Evolutionary conservation across 2,329 filamentous ascomycete genomes (phyloP).

Genomic region (Akanthomyces dipterigenus): DNA sequence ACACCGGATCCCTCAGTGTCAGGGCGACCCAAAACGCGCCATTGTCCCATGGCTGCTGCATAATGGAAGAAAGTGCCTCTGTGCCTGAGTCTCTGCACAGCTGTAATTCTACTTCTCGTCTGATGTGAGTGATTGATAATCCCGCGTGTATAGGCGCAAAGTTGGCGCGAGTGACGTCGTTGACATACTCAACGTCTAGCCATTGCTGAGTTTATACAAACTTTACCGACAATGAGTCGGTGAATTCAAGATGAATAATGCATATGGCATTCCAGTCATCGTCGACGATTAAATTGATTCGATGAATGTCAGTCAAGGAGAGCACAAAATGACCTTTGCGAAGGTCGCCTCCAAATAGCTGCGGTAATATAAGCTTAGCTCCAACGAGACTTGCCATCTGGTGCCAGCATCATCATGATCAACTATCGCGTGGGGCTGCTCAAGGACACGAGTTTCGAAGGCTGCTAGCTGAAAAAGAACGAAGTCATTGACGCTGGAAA

Average conservation of each 20-base stretch:
- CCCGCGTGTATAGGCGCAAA: constrained; percentile 9
- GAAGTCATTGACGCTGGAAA: not conserved
- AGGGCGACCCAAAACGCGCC: not conserved
- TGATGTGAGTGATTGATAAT: constrained; percentile 10
- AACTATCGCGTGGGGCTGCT: constrained; percentile 9
- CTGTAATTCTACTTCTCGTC: constrained; percentile 4
- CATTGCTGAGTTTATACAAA: constrained; percentile 25
- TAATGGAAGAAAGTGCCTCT: not conserved
- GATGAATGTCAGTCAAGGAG: constrained; percentile 31
- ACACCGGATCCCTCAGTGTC: not conserved
- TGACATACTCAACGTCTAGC: constrained; percentile 27
- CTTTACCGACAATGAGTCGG: constrained; percentile 22
- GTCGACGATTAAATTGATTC: constrained; percentile 33
- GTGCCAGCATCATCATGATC: not conserved
- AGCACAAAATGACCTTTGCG: constrained; percentile 27
- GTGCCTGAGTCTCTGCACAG: too few relatives aligned
- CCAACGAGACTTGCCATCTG: constrained; percentile 24
- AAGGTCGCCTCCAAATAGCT: not conserved
- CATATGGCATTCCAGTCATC: constrained; percentile 25
- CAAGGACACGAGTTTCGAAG: not conserved
- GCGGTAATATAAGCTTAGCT: constrained; percentile 17
- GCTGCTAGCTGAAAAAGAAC: not conserved
- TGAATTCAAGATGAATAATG: constrained; percentile 30
- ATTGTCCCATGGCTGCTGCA: not conserved
- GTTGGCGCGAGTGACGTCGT: not conserved